Percentiles rank a stretch among this genome's conserved stretches.
phyloP scores from a whole-genome alignment of 228 moss, liverwort and hornwort species.

The Sphagnum fallax region DNA sequence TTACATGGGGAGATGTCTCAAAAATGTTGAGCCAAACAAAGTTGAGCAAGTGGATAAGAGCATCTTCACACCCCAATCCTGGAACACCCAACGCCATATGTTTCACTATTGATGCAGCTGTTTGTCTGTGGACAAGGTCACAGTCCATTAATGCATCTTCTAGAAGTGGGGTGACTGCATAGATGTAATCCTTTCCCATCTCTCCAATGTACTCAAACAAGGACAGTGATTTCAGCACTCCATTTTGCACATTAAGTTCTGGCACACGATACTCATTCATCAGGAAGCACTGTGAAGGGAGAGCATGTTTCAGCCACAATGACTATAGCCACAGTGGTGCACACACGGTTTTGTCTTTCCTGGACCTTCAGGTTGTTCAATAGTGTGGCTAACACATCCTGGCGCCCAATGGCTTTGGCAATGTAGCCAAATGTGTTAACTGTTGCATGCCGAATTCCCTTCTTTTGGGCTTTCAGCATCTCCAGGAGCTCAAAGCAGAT shows the following conservation, averaged over 20 bases:
- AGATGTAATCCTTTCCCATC: slow-evolving; percentile 71
- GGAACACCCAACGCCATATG: slow-evolving; percentile 65
- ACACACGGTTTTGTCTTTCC: slow-evolving; percentile 67
- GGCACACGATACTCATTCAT: slow-evolving; percentile 67
- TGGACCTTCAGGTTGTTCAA: slow-evolving; percentile 65
- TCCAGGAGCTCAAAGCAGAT: slow-evolving; percentile 96
- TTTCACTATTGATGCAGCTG: slow-evolving; percentile 62
- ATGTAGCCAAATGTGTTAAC: slow-evolving; percentile 71
- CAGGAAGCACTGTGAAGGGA: slow-evolving; percentile 63
- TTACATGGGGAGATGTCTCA: slow-evolving; percentile 68
- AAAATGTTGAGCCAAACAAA: slow-evolving; percentile 68
- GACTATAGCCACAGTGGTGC: slow-evolving; percentile 62
- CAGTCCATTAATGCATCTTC: slow-evolving; percentile 68
- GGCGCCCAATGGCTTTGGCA: slow-evolving; percentile 63
- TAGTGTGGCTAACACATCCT: slow-evolving; percentile 58
- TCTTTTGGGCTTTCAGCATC: slow-evolving; percentile 99
- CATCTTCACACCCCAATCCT: slow-evolving; percentile 62
- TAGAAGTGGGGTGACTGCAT: slow-evolving; percentile 58
- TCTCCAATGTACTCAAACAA: slow-evolving; percentile 71
- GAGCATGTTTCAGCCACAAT: slow-evolving; percentile 65
- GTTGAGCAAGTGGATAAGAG: slow-evolving; percentile 57
- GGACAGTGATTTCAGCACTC: slow-evolving; percentile 59
- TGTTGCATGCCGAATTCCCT: slow-evolving; percentile 71
- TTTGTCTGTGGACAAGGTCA: slow-evolving; percentile 60
- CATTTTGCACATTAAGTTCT: slow-evolving; percentile 62